Evolutionary conservation across 23 red algal species (phyloP), one percentile per base, ranked within the genome.

Genomic region (Gracilaria caudata): DNA sequence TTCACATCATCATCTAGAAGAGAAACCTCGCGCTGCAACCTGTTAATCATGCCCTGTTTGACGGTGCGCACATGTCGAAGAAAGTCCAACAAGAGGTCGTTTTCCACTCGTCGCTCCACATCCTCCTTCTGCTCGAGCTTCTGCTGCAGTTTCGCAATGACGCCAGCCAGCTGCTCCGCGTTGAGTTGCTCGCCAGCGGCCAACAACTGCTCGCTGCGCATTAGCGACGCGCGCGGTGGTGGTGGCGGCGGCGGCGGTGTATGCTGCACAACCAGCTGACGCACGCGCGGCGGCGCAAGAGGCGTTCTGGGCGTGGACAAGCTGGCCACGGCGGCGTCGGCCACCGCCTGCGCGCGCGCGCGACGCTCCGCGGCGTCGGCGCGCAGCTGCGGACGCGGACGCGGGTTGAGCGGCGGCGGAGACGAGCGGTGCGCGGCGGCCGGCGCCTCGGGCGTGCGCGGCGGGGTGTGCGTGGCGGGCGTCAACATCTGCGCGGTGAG

Each of bases 51-150:
- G 43, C 26, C 83, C 51, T 81, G 92, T 92, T 54, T 96, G 65
- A 1, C 35, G 57, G 13, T 83, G 72, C 59, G 87, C 81, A 75
- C 70, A 30, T 89, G 94, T 32, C 51, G 44, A 13, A 96, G 64
- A 82, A 96, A 96, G 45, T 92, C 82, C 9, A 92, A 51, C 55
- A 96, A 56, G 6, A 96, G 51, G n/a, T 84, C 56, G 20, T 76
- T 78, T 73, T 88, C 81, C 24, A 81, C 75, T 28, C 45, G 51
- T 28, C 80, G 74, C 72, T 91, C 87, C 5, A 64, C 37, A 61
- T 80, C 40, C 77, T 92, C 86, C 38, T 84, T 88, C 24, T 84
- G 77, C 51, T 91, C 55, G 58, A 92, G 58, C 90, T 96, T 88
- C 17, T 73, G 76, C 37, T 87, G 85, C 55, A 96, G 49, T 34